These are phyloP conservation scores for Tilletia indica DNA, from an alignment of 1,284 basidiomycete genomes.

Conservation along the genomic window DNA sequence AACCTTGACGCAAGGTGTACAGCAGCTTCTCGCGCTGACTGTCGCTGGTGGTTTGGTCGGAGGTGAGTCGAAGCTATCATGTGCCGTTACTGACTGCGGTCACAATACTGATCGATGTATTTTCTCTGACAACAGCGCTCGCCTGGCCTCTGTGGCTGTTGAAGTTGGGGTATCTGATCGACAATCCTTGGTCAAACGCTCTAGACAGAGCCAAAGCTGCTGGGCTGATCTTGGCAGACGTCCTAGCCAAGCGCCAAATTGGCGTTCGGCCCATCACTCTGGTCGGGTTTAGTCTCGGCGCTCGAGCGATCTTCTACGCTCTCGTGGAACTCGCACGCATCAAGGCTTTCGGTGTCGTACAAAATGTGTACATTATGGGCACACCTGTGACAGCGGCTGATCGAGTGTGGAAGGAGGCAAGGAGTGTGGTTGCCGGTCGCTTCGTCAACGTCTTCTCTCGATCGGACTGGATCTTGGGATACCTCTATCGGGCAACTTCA, in stretches of 20 bases:
- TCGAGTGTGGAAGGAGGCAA: conserved; percentile 46
- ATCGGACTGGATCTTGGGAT: conserved; percentile 55
- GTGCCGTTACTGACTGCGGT: background rate
- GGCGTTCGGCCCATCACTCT: conserved; percentile 55
- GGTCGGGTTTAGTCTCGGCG: conserved; percentile 53
- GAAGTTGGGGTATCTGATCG: conserved; percentile 54
- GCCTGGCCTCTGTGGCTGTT: conserved; percentile 55
- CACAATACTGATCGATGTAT: background rate
- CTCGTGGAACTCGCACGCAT: conserved; percentile 47
- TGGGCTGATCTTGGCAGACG: conserved; percentile 54
- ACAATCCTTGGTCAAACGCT: conserved; percentile 56
- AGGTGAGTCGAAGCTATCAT: conserved; percentile 20
- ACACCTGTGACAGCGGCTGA: conserved; percentile 51
- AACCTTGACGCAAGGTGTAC: conserved; percentile 53
- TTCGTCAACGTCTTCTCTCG: conserved; percentile 51
- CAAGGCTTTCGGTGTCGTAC: conserved; percentile 53
- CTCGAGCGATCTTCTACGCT: conserved; percentile 53
- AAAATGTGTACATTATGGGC: conserved; percentile 55
- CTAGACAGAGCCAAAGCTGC: conserved; percentile 49
- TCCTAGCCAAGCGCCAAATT: conserved; percentile 46
- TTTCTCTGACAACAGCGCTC: conserved; percentile 33
- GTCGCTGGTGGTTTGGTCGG: conserved; percentile 51
- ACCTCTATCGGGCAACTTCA: conserved; percentile 52
- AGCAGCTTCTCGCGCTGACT: conserved; percentile 52
- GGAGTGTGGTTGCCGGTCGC: conserved; percentile 49